Percentiles rank a stretch among this genome's conserved stretches.
Conservation (phyloP, 345 rosid species). For the Acer yangbiense region DNA sequence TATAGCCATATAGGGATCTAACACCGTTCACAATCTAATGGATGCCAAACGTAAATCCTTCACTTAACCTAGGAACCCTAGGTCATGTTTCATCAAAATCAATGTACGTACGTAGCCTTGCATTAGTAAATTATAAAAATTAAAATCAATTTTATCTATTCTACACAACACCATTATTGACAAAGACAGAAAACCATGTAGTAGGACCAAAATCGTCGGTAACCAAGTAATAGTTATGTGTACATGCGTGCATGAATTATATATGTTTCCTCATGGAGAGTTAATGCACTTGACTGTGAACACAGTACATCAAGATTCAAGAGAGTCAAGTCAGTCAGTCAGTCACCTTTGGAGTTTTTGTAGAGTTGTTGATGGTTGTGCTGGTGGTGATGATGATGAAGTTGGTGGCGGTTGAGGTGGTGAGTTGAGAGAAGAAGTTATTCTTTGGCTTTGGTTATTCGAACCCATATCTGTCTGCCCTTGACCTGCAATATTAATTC, state of each 20-base stretch:
- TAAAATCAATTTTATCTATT: neutral
- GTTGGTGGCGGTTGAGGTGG: constrained; percentile 10
- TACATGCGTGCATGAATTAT: constrained; percentile 22
- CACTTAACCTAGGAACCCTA: constrained; percentile 27
- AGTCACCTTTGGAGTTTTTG: constrained; percentile 34
- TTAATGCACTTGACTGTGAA: neutral
- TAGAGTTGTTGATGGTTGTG: constrained; percentile 14
- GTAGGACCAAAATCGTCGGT: constrained; percentile 23
- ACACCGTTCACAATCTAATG: constrained; percentile 23
- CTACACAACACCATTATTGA: constrained; percentile 7
- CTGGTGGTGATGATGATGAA: neutral
- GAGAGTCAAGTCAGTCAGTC: neutral
- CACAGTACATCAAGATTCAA: neutral
- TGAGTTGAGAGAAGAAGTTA: constrained; percentile 26
- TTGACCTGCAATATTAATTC: constrained; percentile 42
- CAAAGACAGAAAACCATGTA: constrained; percentile 25
- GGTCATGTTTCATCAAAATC: constrained; percentile 31
- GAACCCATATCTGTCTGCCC: constrained; percentile 41
- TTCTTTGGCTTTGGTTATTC: constrained; percentile 24
- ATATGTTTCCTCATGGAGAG: neutral
- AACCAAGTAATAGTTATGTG: neutral
- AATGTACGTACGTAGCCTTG: constrained; percentile 6
- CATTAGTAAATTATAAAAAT: constrained; percentile 6
- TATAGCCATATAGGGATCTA: constrained; percentile 31
- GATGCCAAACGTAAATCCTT: constrained; percentile 5